Conservation (phyloP, 306 rosid genomes). For the Astragalus membranaceus region DNA sequence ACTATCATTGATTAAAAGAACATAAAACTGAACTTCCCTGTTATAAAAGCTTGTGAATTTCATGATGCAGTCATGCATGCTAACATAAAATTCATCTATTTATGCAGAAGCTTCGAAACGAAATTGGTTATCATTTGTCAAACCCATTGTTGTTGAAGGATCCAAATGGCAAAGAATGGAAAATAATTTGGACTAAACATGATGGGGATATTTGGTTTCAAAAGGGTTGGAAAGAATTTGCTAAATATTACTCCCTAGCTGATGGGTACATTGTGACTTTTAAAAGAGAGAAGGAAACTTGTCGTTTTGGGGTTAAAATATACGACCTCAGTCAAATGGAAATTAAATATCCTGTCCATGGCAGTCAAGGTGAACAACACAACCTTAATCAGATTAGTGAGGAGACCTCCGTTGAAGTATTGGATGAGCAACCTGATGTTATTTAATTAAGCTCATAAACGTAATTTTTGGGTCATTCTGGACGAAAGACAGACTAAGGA, state of each 20-base stretch:
- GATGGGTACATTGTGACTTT: background rate
- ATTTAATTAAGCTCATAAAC: too few species aligned
- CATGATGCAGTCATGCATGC: too few species aligned
- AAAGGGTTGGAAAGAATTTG: slow-evolving; percentile 10
- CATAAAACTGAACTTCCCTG: too few species aligned
- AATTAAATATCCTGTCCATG: background rate
- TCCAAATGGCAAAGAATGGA: slow-evolving; percentile 23
- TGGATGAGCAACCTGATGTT: background rate
- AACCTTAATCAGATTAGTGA: background rate
- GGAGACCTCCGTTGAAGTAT: background rate
- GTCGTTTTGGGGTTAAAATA: background rate
- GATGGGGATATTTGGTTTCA: slow-evolving; percentile 4
- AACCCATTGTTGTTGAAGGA: slow-evolving; percentile 21
- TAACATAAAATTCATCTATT: too few species aligned
- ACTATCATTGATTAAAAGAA: too few species aligned
- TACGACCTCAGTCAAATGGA: background rate
- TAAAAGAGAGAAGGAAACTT: background rate
- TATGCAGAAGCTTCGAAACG: too few species aligned
- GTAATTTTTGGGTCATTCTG: too few species aligned
- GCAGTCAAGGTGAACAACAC: background rate
- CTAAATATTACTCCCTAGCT: background rate
- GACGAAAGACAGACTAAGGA: too few species aligned
- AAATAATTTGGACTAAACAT: background rate
- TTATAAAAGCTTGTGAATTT: too few species aligned
- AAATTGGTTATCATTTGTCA: background rate